Evolutionary conservation across 148 eudicot species (phyloP), one percentile per base, ranked within the genome.

Genomic region (Arctostaphylos glauca): DNA sequence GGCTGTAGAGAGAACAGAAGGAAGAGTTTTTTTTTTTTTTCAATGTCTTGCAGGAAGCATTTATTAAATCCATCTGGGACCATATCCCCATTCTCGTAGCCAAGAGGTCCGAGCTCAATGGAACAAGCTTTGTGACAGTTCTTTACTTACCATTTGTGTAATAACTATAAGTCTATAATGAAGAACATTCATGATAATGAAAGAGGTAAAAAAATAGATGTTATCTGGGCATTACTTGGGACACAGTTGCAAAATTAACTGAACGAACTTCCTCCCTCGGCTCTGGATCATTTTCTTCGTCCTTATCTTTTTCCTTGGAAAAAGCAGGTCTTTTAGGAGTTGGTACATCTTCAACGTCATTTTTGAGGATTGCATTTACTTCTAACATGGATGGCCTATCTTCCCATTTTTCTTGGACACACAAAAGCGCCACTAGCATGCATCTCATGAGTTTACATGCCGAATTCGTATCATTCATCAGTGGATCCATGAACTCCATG

Each of bases 381-480:
- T 88, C 86, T 66, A 89, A 79, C 88, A 90, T 90, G 58, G 90
- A 79, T 44, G 91, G 91, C 75, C 91, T 83, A 12, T 89, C 87
- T 76, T 72, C 82, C 81, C 86, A 84, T 67, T 83, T 84, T 81
- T 82, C 88, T 83, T 89, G 87, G 21, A 87, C 87, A 52, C 88
- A 89, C 62, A 85, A 78, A 41, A 87, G 73, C 58, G 81, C 88
- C 44, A 89, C 80, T 59, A 86, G 83, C 88, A 87, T 81, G 77
- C 87, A 87, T 78, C 84, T 81, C 82, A 74, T 43, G 44, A 87
- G 64, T 75, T 83, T 83, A 70, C 79, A 86, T 5, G 59, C 41
- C 3, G 82, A 80, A 16, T 46, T 41, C 2, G 82, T n/a, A 85
- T 89, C 86, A 16, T 87, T 82, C 15, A 86, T 67, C 76, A 81